Base-by-base conservation (phyloP, 768 basidiomycete genomes). In the Hericium rajendrae region DNA sequence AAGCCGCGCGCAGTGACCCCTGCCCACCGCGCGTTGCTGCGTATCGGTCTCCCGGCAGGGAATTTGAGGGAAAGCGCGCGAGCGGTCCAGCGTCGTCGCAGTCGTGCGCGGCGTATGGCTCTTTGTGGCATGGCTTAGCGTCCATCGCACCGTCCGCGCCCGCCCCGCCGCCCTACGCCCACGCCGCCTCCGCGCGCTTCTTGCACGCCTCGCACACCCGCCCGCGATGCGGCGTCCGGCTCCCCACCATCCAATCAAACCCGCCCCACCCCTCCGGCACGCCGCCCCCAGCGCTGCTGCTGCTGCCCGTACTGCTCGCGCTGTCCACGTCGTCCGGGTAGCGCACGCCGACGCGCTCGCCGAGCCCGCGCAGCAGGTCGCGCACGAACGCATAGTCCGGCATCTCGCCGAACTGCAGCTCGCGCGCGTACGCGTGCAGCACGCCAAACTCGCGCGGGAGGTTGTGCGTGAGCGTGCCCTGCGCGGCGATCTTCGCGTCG, bases 311-410 rank as follows among this genome's bases (percentile, higher is more conserved):
- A n/a, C n/a, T 22, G 18, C 60, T 48, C 1, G 46, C 51, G n/a
- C 53, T 55, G 6, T 63, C 62, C 9, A 56, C 55, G 8, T 24
- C 37, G 8, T 43, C 52, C 6, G 60, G 62, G 38, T 63, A 63
- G 13, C 58, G 55, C 20, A 57, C 62, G 38, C 62, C 62, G 32
- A 57, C 60, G 26, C 63, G 62, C n/a, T 67, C 62, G 12, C 67
- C 70, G 13, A 72, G 66, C 6, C 77, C 79, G 15, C 78, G 76
- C 69, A 93, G 90, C 48, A 91, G 78, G 48, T 78, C 80, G 46
- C 91, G 78, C 22, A 93, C 74, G 26, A 91, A 91, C 48, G 84
- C 85, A 64, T 94, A 94, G 70, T 94, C 92, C 10, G 91, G 92
- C 41, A 90, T 76, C 73, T 94, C 91, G 65, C 89, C 89, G 63